Evolutionary conservation across 352 stramenopile species (phyloP).

Genomic region (Pythium dissotocum): DNA sequence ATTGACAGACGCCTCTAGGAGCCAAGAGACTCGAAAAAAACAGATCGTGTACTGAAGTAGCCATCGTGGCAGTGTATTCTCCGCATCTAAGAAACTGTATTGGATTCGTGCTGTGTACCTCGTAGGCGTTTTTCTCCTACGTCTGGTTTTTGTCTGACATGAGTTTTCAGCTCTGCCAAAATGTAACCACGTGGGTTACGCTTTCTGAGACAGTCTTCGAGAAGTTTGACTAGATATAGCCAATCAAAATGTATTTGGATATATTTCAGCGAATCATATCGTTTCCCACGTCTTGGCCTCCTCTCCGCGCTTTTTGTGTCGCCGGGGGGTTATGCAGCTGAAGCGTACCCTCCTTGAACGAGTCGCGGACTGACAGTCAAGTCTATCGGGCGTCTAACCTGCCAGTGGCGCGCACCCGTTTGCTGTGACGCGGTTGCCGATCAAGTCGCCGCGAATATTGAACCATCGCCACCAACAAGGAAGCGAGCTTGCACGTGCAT

Average conservation of each 20-base stretch:
- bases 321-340: not conserved
- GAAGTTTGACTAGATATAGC: not conserved
- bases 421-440: conserved; percentile 19
- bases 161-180: conserved; percentile 8
- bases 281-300: not conserved
- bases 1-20: not conserved
- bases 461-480: not conserved
- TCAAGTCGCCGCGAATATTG: conserved; percentile 10
- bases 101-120: not conserved
- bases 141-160: conserved; percentile 26
- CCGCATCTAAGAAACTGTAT: not conserved
- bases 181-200: not conserved
- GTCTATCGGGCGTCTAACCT: conserved; percentile 18
- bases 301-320: conserved; percentile 16
- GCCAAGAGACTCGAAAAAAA: conserved; percentile 14
- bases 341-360: conserved; percentile 1
- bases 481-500: not conserved
- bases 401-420: conserved; percentile 24
- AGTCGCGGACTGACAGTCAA: conserved; percentile 31
- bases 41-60: conserved; percentile 7
- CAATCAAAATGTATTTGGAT: conserved; percentile 1
- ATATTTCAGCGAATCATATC: not conserved
- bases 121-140: not conserved
- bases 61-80: conserved; percentile 7
- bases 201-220: not conserved